These are phyloP conservation scores for Mortierella sp. DNA, from an alignment of 371 early-diverging fungal genomes.

Conservation along the genomic window DNA sequence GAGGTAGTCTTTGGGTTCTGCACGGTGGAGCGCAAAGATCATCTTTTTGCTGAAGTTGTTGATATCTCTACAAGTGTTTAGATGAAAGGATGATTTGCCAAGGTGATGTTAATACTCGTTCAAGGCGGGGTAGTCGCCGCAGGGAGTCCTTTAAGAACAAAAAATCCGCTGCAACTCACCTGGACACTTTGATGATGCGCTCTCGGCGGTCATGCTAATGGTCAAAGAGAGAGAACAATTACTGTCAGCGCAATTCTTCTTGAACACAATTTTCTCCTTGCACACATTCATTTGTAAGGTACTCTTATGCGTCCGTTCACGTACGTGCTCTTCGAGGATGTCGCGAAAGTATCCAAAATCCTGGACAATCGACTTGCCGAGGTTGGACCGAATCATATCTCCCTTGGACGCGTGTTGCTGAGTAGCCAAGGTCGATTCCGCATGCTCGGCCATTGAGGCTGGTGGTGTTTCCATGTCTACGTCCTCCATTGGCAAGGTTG, in stretches of 20 bases:
- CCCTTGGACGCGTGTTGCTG: not conserved
- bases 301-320: not conserved
- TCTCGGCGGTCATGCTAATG: conserved; percentile 69
- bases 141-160: not conserved
- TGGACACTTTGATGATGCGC: conserved; percentile 72
- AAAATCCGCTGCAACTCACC: conserved; percentile 39
- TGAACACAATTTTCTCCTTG: too few species aligned
- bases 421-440: not conserved
- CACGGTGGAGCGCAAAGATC: conserved; percentile 76
- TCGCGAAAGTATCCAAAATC: conserved; percentile 49
- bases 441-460: not conserved
- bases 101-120: not conserved
- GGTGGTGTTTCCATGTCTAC: conserved; percentile 47
- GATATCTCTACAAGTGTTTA: conserved; percentile 64
- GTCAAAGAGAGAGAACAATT: not conserved
- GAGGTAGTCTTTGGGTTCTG: conserved; percentile 50
- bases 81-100: not conserved
- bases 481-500: conserved; percentile 30
- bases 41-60: conserved; percentile 73
- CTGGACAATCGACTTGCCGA: conserved; percentile 29
- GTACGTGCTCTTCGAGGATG: conserved; percentile 54
- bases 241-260: not conserved
- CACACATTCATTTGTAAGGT: not conserved
- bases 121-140: not conserved
- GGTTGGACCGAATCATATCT: conserved; percentile 19